phyloP scores from a whole-genome alignment of 2,329 filamentous ascomycete genomes.

The Stenocarpella maydis region DNA sequence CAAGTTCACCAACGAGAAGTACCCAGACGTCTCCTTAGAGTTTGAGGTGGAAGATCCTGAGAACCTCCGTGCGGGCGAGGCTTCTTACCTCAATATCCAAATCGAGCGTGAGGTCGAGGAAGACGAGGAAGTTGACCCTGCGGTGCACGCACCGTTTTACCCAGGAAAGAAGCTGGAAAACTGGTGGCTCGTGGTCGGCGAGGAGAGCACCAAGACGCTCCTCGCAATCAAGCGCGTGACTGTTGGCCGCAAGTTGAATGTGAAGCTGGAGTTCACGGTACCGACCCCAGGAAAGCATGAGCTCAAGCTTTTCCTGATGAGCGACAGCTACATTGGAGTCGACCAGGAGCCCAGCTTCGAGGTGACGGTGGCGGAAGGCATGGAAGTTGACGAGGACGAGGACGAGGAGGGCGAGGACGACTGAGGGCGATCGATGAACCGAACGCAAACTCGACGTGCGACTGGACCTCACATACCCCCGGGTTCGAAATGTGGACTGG shows the following conservation, averaged over 20 bases:
- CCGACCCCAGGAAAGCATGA: slow-evolving; percentile 85
- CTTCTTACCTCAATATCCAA: slow-evolving; percentile 82
- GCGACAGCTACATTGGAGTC: slow-evolving; percentile 95
- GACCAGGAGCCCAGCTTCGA: slow-evolving; percentile 94
- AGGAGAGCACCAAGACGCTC: slow-evolving; percentile 86
- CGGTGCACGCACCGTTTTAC: slow-evolving; percentile 95
- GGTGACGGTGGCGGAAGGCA: slow-evolving; percentile 86
- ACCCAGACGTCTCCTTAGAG: slow-evolving; percentile 92
- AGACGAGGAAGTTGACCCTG: slow-evolving; percentile 76
- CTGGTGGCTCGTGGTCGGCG: slow-evolving; percentile 97
- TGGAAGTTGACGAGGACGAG: slow-evolving; percentile 92
- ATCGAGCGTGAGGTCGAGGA: slow-evolving; percentile 85
- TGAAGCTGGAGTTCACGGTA: slow-evolving; percentile 87
- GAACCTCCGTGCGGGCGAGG: slow-evolving; percentile 79
- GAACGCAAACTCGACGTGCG: slow-evolving; percentile 2
- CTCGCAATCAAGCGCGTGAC: slow-evolving; percentile 95
- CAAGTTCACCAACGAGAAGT: slow-evolving; percentile 93
- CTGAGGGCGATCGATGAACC: slow-evolving; percentile 32
- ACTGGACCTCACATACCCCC: slow-evolving; percentile 1
- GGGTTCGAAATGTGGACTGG: neutral
- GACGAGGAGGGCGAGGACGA: slow-evolving; percentile 74
- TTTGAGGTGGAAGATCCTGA: slow-evolving; percentile 86
- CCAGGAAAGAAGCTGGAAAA: slow-evolving; percentile 92
- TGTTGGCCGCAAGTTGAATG: slow-evolving; percentile 78
- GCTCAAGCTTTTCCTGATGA: slow-evolving; percentile 93